Evolutionary conservation across 1,139 yeast genomes (phyloP).

Genomic region (Magnusiomyces tetraspermus): DNA sequence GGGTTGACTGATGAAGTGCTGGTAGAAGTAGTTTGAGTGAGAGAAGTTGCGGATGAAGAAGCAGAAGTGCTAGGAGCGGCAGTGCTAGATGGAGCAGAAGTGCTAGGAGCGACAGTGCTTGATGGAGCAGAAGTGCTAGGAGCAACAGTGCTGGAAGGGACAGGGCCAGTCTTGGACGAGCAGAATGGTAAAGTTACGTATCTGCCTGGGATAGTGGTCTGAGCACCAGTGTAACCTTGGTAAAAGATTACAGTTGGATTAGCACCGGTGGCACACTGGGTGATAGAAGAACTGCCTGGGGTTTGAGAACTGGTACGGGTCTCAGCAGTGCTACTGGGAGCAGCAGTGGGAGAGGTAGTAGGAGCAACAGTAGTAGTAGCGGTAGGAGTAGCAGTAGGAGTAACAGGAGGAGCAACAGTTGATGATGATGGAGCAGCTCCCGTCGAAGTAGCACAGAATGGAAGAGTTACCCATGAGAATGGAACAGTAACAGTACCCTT

Average conservation of each 20-base stretch:
- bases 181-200: neutral
- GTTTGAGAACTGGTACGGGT: neutral
- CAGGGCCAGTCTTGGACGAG: neutral
- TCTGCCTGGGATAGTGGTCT: neutral
- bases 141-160: neutral
- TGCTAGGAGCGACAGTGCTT: neutral
- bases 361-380: slow-evolving; percentile 18
- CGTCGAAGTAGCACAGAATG: neutral
- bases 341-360: neutral
- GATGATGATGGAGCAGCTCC: slow-evolving; percentile 8
- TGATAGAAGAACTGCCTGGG: neutral
- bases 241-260: slow-evolving; percentile 2
- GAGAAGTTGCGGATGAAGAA: slow-evolving; percentile 18
- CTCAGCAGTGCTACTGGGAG: neutral
- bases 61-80: neutral
- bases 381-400: slow-evolving; percentile 16
- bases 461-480: neutral
- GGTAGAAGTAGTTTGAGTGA: slow-evolving; percentile 16
- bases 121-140: neutral
- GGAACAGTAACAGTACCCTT: neutral
- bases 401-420: slow-evolving; percentile 5
- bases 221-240: neutral
- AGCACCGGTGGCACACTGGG: neutral
- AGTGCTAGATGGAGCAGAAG: neutral
- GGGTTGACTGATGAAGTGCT: slow-evolving; percentile 3